phyloP scores from a whole-genome alignment of 1,139 yeast genomes.

The Martiniozyma asiatica region DNA sequence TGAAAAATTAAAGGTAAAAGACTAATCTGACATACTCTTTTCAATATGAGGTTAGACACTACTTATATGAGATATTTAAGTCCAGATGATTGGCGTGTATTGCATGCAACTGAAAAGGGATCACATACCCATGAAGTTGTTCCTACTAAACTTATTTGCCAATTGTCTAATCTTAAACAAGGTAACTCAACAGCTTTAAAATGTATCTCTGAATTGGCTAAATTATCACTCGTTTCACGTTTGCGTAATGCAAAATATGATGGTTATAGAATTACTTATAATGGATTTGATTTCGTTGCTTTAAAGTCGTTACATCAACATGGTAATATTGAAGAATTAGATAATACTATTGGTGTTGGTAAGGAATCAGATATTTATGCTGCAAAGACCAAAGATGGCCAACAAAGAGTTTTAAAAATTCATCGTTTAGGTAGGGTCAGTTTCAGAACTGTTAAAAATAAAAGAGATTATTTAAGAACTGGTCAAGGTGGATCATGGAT shows the following conservation, averaged over 20 bases:
- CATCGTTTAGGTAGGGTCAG: constrained; percentile 92
- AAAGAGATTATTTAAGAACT: constrained; percentile 77
- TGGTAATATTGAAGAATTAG: constrained; percentile 65
- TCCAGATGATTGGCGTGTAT: constrained; percentile 78
- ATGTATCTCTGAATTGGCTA: constrained; percentile 78
- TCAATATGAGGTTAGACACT: constrained; percentile 89
- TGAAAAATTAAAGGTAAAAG: background rate
- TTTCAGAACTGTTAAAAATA: constrained; percentile 81
- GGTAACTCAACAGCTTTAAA: constrained; percentile 60
- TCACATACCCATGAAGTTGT: constrained; percentile 90
- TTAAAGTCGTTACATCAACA: constrained; percentile 69
- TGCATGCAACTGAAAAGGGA: constrained; percentile 84
- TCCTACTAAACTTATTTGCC: constrained; percentile 75
- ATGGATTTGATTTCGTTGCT: constrained; percentile 87
- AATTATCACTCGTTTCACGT: constrained; percentile 63
- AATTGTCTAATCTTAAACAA: constrained; percentile 66
- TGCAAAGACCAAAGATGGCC: constrained; percentile 61
- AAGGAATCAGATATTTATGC: constrained; percentile 92
- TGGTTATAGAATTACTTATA: constrained; percentile 80
- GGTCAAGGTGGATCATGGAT: constrained; percentile 67
- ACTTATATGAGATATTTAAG: constrained; percentile 89
- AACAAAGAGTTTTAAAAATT: constrained; percentile 65
- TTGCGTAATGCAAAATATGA: constrained; percentile 83
- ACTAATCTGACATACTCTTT: too few relatives aligned
- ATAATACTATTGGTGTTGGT: constrained; percentile 89